phyloP scores from a whole-genome alignment of 2,329 filamentous ascomycete species.

The Neoscytalidium dimidiatum region DNA sequence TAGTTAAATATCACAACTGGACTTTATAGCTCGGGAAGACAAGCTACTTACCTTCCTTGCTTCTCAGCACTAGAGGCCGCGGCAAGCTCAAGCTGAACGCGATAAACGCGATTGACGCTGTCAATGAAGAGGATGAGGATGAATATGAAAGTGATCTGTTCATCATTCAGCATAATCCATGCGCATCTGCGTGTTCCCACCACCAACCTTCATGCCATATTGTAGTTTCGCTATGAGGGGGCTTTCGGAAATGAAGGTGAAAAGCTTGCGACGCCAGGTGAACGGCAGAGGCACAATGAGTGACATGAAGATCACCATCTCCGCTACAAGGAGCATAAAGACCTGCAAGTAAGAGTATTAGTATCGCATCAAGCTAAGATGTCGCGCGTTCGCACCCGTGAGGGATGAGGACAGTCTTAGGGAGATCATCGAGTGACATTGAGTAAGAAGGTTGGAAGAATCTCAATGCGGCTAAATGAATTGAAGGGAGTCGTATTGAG shows the following conservation, averaged over 20 bases:
- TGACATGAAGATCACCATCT: slow-evolving; percentile 80
- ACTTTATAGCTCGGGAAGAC: slow-evolving; percentile 22
- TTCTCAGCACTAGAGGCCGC: slow-evolving; percentile 65
- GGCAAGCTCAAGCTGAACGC: slow-evolving; percentile 86
- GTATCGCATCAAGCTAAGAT: not conserved
- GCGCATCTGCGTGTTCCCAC: not conserved
- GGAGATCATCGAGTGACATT: slow-evolving; percentile 40
- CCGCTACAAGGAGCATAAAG: slow-evolving; percentile 77
- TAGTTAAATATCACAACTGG: not conserved
- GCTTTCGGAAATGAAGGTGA: slow-evolving; percentile 94
- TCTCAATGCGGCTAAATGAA: not conserved
- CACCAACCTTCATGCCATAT: slow-evolving; percentile 84
- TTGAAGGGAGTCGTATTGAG: slow-evolving; percentile 21
- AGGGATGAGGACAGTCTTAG: slow-evolving; percentile 44
- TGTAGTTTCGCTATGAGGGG: slow-evolving; percentile 85
- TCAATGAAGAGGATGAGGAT: slow-evolving; percentile 98
- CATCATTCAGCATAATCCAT: not conserved
- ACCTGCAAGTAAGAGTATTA: slow-evolving; percentile 56
- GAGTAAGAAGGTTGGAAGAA: not conserved
- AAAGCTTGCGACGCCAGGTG: slow-evolving; percentile 79
- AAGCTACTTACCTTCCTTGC: slow-evolving; percentile 50
- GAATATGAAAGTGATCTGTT: slow-evolving; percentile 93
- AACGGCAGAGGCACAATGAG: slow-evolving; percentile 88
- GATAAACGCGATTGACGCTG: slow-evolving; percentile 94
- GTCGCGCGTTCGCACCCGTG: slow-evolving; percentile 24